Conservation (phyloP, 1,284 basidiomycete genomes). For the Phellopilus nigrolimitatus region DNA sequence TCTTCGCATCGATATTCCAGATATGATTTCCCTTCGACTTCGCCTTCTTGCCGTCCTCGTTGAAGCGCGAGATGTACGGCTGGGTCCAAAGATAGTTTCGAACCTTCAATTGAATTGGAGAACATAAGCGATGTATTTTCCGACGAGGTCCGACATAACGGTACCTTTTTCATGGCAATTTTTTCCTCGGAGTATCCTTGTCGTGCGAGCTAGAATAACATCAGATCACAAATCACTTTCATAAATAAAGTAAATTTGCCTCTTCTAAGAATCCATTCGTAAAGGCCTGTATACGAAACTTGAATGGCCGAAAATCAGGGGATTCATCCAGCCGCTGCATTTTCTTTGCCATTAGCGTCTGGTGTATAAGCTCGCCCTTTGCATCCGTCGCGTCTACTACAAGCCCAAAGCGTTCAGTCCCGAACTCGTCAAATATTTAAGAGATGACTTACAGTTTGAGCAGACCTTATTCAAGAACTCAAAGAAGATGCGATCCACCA, state of each 20-base stretch:
- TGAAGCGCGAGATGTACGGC: constrained; percentile 93
- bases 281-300: constrained; percentile 98
- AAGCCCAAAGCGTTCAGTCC: constrained; percentile 22
- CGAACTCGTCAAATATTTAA: no score
- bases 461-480: constrained; percentile 86
- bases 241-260: constrained; percentile 36
- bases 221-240: constrained; percentile 19
- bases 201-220: constrained; percentile 52
- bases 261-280: constrained; percentile 95
- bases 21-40: constrained; percentile 99
- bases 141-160: constrained; percentile 23
- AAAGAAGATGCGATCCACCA: constrained; percentile 90
- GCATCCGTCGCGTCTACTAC: constrained; percentile 88
- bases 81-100: constrained; percentile 96
- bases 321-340: constrained; percentile 96
- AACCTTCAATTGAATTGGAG: constrained; percentile 56
- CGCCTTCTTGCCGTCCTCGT: constrained; percentile 98
- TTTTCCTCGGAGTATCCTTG: constrained; percentile 83
- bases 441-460: constrained; percentile 74
- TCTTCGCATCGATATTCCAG: constrained; percentile 97
- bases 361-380: constrained; percentile 96
- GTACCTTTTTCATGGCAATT: constrained; percentile 84
- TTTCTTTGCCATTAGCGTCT: constrained; percentile 98
- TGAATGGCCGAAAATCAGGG: constrained; percentile 96
- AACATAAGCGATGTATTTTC: constrained; percentile 24